Conservation (phyloP, 1,284 basidiomycete genomes). For the Puccinia horiana region DNA sequence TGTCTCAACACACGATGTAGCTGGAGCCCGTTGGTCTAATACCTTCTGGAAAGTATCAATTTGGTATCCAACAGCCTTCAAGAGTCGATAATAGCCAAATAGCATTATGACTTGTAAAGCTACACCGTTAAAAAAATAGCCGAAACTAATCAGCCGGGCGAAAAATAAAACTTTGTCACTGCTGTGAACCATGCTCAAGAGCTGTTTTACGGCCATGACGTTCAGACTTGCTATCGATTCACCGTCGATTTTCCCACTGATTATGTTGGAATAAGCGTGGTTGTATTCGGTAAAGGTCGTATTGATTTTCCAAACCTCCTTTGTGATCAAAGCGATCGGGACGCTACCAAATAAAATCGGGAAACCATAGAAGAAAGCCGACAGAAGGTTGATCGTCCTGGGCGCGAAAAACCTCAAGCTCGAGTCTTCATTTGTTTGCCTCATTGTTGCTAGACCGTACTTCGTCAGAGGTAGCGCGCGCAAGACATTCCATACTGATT, state of each 20-base stretch:
- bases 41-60: constrained; percentile 1
- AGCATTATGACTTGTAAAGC: not conserved
- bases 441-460: constrained; percentile 16
- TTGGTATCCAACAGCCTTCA: constrained; percentile 23
- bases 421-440: constrained; percentile 3
- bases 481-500: constrained; percentile 16
- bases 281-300: not conserved
- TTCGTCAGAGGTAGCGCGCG: constrained; percentile 10
- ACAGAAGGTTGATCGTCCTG: constrained; percentile 18
- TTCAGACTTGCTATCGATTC: constrained; percentile 2
- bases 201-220: not conserved
- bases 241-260: constrained; percentile 15
- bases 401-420: constrained; percentile 1
- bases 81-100: constrained; percentile 4
- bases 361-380: not conserved
- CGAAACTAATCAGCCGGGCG: not conserved
- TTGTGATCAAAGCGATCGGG: not conserved
- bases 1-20: not conserved
- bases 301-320: constrained; percentile 4
- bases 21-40: not conserved
- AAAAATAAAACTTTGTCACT: not conserved
- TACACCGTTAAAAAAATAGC: constrained; percentile 6
- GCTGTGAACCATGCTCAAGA: not conserved
- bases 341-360: not conserved
- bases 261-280: not conserved